Evolutionary conservation across 129 eudicot species (phyloP), one percentile per base, ranked within the genome.

Genomic region (Saussurea involucrata): DNA sequence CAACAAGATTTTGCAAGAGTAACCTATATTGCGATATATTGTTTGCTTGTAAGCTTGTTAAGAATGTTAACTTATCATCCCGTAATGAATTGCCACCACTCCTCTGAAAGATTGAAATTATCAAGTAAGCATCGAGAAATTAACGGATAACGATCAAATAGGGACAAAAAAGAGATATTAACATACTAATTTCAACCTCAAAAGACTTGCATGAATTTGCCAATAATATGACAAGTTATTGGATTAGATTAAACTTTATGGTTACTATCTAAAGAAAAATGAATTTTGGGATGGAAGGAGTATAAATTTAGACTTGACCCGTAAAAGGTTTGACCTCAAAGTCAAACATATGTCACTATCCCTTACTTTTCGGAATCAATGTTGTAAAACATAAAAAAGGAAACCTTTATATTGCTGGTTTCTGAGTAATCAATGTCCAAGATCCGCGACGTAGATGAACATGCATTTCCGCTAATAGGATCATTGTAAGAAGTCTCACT

Each of bases 1-100:
- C 68, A 83, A 80, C 80, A 66, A 93, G 89, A 87, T 87, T 89
- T 76, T 88, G 82, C 91, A 93, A 78, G 68, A 93, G 81, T 75
- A 90, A 77, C 40, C 85, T 66, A 60, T 81, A 93, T 42, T 90
- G 89, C 70, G 93, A 84, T 69, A 86, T 76, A 70, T 83, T 80
- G 69, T 81, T 83, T 15, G 85, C 83, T 76, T 85, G 84, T 75
- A 84, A 66, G 83, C 90, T 79, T 60, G 92, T 83, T 75, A 85
- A 78, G 71, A 60, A 82, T 70, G 83, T 44, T 32, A 72, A 78
- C 36, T 71, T 77, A 74, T 82, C 87, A 28, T 72, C 85, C 28
- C 33, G 72, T 21, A 87, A 86, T 40, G 80, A 76, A 73, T 71
- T 76, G 29, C 65, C 57, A 33, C 67, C 76, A 17, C 53, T 87